A percentile compares a stretch with the other conserved stretches of the same genome.
Evolutionary conservation across 2,329 filamentous ascomycete species (phyloP).

Genomic region (Beauveria pseudobassiana): DNA sequence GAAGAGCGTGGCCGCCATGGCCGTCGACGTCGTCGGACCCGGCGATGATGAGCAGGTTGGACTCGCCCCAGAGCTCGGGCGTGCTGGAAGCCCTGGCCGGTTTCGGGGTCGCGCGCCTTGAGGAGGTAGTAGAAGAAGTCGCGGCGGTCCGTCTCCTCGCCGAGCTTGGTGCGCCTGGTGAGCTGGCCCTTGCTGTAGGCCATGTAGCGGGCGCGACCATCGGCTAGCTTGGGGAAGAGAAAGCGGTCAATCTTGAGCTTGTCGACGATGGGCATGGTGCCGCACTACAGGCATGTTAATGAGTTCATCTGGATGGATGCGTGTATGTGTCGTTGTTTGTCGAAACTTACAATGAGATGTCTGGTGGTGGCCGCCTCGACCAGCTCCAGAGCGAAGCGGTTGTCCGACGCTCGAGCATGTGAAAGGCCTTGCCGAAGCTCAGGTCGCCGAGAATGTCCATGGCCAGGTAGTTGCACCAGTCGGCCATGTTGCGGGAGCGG

Average conservation of each 20-base stretch:
- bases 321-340: not conserved
- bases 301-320: not conserved
- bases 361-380: slow-evolving; percentile 61
- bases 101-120: slow-evolving; percentile 63
- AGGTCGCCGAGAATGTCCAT: slow-evolving; percentile 57
- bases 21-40: slow-evolving; percentile 66
- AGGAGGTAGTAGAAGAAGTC: slow-evolving; percentile 73
- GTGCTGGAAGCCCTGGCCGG: slow-evolving; percentile 56
- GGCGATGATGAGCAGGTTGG: slow-evolving; percentile 63
- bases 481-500: slow-evolving; percentile 51
- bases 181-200: slow-evolving; percentile 62
- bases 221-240: slow-evolving; percentile 59
- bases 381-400: slow-evolving; percentile 59
- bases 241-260: slow-evolving; percentile 59
- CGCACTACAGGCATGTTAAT: slow-evolving; percentile 41
- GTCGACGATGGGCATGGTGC: slow-evolving; percentile 63
- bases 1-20: slow-evolving; percentile 55
- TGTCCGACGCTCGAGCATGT: slow-evolving; percentile 53
- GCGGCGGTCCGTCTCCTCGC: slow-evolving; percentile 58
- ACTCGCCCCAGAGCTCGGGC: slow-evolving; percentile 63
- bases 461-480: slow-evolving; percentile 55
- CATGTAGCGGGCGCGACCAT: slow-evolving; percentile 62
- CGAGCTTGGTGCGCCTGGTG: slow-evolving; percentile 57
- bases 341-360: slow-evolving; percentile 54
- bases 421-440: slow-evolving; percentile 55